phyloP scores from a whole-genome alignment of 176 grass and related monocot species.

The Urochloa ruziziensis region DNA sequence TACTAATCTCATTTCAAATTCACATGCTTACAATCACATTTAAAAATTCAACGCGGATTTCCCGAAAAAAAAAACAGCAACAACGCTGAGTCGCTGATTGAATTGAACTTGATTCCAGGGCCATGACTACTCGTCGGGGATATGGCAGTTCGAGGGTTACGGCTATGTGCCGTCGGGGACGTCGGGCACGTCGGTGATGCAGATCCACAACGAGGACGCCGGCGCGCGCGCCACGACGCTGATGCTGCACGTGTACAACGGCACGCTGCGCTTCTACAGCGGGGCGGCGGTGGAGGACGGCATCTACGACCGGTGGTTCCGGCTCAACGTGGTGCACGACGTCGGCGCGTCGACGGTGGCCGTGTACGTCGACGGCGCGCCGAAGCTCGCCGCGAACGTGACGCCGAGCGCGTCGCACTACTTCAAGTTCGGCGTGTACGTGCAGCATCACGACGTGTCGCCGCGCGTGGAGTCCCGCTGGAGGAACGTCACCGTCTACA shows the following conservation, averaged over 20 bases:
- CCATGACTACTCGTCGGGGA: conserved; percentile 35
- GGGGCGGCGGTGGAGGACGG: not conserved
- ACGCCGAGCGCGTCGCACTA: conserved; percentile 1
- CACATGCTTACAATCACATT: too few relatives aligned
- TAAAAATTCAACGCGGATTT: too few relatives aligned
- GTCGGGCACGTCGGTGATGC: conserved; percentile 41
- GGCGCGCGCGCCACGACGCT: conserved; percentile 1
- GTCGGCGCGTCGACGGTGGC: not conserved
- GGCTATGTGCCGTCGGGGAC: conserved; percentile 36
- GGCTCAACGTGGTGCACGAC: conserved; percentile 51
- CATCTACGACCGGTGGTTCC: conserved; percentile 48
- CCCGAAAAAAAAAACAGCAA: too few relatives aligned
- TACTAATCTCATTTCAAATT: too few relatives aligned
- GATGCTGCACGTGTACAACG: conserved; percentile 49
- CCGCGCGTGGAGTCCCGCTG: not conserved
- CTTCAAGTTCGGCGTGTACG: conserved; percentile 52
- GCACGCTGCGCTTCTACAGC: conserved; percentile 24
- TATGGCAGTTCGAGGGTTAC: conserved; percentile 54
- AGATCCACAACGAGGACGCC: conserved; percentile 25
- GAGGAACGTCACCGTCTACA: conserved; percentile 38
- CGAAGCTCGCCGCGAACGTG: not conserved
- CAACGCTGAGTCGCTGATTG: too few relatives aligned
- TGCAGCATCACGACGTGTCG: conserved; percentile 27
- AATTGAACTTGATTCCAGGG: not conserved
- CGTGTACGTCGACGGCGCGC: conserved; percentile 16